A percentile compares a stretch with the other conserved stretches of the same genome.
Evolutionary conservation across 108 stramenopile genomes (phyloP).

Genomic region (Skeletonema grethae): DNA sequence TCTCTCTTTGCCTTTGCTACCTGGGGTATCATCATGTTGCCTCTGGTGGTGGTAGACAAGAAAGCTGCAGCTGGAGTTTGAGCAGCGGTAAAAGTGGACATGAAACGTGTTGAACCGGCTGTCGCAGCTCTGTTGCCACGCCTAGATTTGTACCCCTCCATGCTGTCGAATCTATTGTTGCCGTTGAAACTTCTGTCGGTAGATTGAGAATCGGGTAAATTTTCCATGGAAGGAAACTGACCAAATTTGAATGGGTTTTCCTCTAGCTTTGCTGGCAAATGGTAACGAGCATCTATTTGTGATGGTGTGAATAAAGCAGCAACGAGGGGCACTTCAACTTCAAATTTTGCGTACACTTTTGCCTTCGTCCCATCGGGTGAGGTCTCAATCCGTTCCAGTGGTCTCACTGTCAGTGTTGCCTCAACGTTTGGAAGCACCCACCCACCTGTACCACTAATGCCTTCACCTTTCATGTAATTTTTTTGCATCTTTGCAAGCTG

Average conservation of each 20-base stretch:
- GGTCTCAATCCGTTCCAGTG: conserved; percentile 78
- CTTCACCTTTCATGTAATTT: conserved; percentile 55
- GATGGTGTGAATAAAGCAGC: conserved; percentile 75
- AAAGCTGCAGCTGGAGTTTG: conserved; percentile 7
- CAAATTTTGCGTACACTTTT: conserved; percentile 86
- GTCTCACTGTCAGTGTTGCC: conserved; percentile 79
- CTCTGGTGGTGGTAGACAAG: background rate
- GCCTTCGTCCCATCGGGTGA: conserved; percentile 62
- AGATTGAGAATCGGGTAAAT: background rate
- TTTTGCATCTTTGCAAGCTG: conserved; percentile 53
- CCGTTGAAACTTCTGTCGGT: background rate
- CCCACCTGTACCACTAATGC: conserved; percentile 79
- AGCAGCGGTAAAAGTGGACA: conserved; percentile 25
- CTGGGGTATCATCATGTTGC: background rate
- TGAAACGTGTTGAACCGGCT: conserved; percentile 27
- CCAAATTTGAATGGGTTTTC: conserved; percentile 62
- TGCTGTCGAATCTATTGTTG: background rate
- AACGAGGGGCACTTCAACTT: conserved; percentile 73
- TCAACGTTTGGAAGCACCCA: conserved; percentile 61
- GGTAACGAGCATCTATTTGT: conserved; percentile 46
- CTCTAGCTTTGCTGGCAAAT: conserved; percentile 58
- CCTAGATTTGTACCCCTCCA: conserved; percentile 11
- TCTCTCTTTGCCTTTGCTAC: background rate
- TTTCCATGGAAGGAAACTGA: conserved; percentile 1
- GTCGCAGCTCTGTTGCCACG: background rate